phyloP scores from a whole-genome alignment of 805 yeast species.

The Candida easanensis region DNA sequence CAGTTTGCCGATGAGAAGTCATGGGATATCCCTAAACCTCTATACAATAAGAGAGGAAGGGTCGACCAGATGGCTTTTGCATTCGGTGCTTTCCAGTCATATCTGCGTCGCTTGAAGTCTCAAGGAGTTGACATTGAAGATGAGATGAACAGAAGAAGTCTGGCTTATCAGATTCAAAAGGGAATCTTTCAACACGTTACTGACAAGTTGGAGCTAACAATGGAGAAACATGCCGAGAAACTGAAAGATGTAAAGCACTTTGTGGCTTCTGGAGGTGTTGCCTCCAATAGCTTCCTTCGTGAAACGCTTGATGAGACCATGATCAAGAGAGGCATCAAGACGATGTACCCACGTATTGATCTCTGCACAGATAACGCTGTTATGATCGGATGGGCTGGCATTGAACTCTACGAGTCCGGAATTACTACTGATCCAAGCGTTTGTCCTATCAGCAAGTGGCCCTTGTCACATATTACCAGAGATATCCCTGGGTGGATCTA shows the following conservation, averaged over 20 bases:
- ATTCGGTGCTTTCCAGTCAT: constrained; percentile 72
- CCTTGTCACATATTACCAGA: constrained; percentile 49
- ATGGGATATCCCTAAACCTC: constrained; percentile 46
- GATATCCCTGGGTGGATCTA: constrained; percentile 49
- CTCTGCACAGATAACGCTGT: constrained; percentile 93
- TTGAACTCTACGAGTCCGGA: constrained; percentile 66
- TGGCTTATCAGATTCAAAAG: constrained; percentile 61
- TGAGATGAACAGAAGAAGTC: constrained; percentile 35
- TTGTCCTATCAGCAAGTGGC: constrained; percentile 82
- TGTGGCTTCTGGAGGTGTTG: constrained; percentile 94
- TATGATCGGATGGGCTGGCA: constrained; percentile 98
- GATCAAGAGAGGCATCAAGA: constrained; percentile 31
- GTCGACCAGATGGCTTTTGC: constrained; percentile 54
- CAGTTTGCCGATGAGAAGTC: constrained; percentile 27
- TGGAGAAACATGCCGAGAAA: constrained; percentile 38
- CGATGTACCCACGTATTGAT: constrained; percentile 64
- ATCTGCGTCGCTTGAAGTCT: constrained; percentile 40
- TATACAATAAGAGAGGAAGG: constrained; percentile 47
- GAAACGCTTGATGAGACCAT: constrained; percentile 41
- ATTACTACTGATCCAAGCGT: constrained; percentile 49
- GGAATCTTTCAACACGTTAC: constrained; percentile 71
- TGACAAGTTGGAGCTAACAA: constrained; percentile 55
- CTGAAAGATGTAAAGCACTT: constrained; percentile 47
- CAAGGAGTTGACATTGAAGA: constrained; percentile 13
- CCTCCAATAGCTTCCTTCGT: constrained; percentile 64